Percentiles rank a stretch among this genome's conserved stretches.
Evolutionary conservation across 768 basidiomycete genomes (phyloP).

Genomic region (Naematelia aurantialba): DNA sequence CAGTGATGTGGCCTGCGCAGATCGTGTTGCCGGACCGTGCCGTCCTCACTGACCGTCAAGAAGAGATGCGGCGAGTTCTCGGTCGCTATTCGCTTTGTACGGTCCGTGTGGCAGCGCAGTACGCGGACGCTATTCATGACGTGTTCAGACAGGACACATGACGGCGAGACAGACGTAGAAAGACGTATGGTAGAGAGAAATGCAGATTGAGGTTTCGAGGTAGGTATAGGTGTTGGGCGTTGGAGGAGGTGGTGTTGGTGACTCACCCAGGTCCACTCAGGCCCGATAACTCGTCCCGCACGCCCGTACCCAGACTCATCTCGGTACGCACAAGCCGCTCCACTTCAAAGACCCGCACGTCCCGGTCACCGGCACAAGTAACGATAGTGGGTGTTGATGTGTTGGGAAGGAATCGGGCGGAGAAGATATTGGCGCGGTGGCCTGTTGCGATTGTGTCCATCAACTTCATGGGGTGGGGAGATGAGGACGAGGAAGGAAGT

Average conservation of each 20-base stretch:
- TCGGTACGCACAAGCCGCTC: slow-evolving; percentile 52
- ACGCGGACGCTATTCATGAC: slow-evolving; percentile 40
- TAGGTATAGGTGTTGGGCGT: too few species aligned
- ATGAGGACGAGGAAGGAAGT: slow-evolving; percentile 16
- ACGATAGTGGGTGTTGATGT: slow-evolving; percentile 62
- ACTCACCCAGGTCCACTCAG: slow-evolving; percentile 38
- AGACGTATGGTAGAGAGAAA: too few species aligned
- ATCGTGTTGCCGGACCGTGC: slow-evolving; percentile 82
- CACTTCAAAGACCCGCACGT: slow-evolving; percentile 75
- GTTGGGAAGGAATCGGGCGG: slow-evolving; percentile 70
- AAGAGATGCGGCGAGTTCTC: slow-evolving; percentile 37
- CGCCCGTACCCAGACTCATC: slow-evolving; percentile 35
- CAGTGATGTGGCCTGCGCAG: slow-evolving; percentile 70
- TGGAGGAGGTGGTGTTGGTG: too few species aligned
- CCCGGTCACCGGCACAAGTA: slow-evolving; percentile 60
- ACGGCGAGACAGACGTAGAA: too few species aligned
- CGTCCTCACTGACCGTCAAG: slow-evolving; percentile 60
- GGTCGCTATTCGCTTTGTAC: slow-evolving; percentile 74
- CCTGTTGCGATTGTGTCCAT: slow-evolving; percentile 70
- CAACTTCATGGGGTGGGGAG: slow-evolving; percentile 59
- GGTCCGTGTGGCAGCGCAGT: slow-evolving; percentile 64
- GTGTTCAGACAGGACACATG: too few species aligned
- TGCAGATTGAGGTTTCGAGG: too few species aligned
- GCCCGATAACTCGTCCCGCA: slow-evolving; percentile 15
- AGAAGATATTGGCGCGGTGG: slow-evolving; percentile 81